Percentiles rank a stretch among this genome's conserved stretches.
These are phyloP conservation scores for Exsudoporus frostii DNA, from an alignment of 768 basidiomycete species.

Conservation along the genomic window DNA sequence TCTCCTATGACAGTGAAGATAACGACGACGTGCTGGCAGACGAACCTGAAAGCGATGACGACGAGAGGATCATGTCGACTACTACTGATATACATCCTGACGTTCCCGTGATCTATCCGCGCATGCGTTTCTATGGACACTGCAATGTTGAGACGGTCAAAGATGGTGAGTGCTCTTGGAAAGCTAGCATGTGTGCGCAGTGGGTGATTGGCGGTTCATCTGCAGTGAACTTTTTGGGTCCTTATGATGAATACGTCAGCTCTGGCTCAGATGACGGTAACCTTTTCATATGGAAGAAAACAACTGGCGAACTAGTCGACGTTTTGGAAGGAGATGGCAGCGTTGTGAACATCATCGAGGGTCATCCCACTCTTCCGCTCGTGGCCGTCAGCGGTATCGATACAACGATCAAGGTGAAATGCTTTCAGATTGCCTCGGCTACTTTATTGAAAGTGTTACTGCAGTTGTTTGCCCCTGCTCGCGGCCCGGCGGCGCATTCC, in stretches of 20 bases:
- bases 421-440: background rate
- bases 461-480: constrained; percentile 65
- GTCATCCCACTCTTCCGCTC: constrained; percentile 73
- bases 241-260: constrained; percentile 69
- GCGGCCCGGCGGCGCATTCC: constrained; percentile 49
- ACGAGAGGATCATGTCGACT: constrained; percentile 22
- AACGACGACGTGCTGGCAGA: constrained; percentile 24
- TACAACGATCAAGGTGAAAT: constrained; percentile 69
- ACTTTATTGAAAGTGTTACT: background rate
- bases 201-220: background rate
- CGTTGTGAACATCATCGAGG: constrained; percentile 86
- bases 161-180: constrained; percentile 55
- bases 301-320: constrained; percentile 57
- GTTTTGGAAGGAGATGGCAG: constrained; percentile 81
- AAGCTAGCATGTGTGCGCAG: background rate
- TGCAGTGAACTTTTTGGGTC: constrained; percentile 81
- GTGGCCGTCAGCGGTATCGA: constrained; percentile 90
- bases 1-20: constrained; percentile 29
- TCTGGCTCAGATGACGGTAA: constrained; percentile 89
- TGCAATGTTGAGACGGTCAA: constrained; percentile 84
- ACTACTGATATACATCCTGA: constrained; percentile 26
- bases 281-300: constrained; percentile 85
- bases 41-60: constrained; percentile 32
- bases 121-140: constrained; percentile 60
- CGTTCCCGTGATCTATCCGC: constrained; percentile 61